phyloP scores from a whole-genome alignment of 1,284 basidiomycete species.

The Spongiforma sp. region DNA sequence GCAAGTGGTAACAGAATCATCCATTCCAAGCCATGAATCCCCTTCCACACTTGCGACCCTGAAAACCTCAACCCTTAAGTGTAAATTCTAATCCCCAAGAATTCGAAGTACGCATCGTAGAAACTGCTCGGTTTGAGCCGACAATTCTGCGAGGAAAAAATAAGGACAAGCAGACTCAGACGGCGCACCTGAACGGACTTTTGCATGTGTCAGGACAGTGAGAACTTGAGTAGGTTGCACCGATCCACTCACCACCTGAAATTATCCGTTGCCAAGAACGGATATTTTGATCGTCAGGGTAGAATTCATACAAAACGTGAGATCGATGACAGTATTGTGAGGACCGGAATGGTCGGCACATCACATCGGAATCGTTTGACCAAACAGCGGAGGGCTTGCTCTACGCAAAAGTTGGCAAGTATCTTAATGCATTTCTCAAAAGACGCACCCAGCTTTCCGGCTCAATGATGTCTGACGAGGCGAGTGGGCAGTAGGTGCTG shows the following conservation, averaged over 20 bases:
- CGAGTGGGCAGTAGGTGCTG: conserved; percentile 20
- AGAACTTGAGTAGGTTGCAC: conserved; percentile 34
- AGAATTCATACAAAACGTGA: conserved; percentile 41
- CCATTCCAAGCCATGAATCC: too few relatives aligned
- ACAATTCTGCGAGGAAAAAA: conserved; percentile 27
- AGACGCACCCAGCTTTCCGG: conserved; percentile 28
- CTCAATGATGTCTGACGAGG: conserved; percentile 12
- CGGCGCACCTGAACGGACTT: conserved; percentile 18
- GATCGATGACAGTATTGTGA: conserved; percentile 46
- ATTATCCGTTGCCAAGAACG: background rate
- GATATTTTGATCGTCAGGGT: background rate
- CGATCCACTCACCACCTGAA: conserved; percentile 49
- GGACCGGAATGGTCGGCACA: conserved; percentile 33
- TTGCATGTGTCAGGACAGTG: conserved; percentile 40
- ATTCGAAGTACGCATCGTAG: conserved; percentile 56
- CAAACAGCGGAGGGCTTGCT: conserved; percentile 42
- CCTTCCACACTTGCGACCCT: too few relatives aligned
- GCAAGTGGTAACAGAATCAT: too few relatives aligned
- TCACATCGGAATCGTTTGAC: conserved; percentile 38
- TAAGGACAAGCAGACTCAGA: background rate
- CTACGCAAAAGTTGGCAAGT: conserved; percentile 23
- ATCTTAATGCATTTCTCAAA: background rate
- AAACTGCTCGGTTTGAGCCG: conserved; percentile 47
- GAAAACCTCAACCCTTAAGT: too few relatives aligned
- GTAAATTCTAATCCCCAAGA: conserved; percentile 55